Conservation (phyloP, 2,329 filamentous ascomycete species). For the Trichoderma atroviride region DNA sequence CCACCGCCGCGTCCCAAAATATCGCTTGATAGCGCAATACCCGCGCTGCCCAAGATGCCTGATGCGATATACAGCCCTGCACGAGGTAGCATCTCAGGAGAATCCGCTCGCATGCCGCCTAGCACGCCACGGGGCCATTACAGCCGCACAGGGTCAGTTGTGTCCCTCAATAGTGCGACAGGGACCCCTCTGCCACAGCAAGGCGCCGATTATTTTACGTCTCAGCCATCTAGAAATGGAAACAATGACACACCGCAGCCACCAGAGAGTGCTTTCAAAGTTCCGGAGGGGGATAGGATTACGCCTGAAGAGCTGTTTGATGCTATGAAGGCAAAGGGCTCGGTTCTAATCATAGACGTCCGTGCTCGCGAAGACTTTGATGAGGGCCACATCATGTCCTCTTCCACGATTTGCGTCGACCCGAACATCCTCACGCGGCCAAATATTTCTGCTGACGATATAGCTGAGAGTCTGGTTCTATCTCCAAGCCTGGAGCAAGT, state of each 20-base stretch:
- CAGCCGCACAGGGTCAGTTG: constrained; percentile 59
- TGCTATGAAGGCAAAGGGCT: constrained; percentile 62
- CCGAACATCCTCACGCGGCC: constrained; percentile 71
- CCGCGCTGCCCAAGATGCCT: constrained; percentile 68
- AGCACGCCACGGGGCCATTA: constrained; percentile 67
- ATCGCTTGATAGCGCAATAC: constrained; percentile 54
- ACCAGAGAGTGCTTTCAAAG: constrained; percentile 47
- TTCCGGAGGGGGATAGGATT: constrained; percentile 61
- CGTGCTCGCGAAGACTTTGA: constrained; percentile 80
- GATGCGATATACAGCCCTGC: constrained; percentile 80
- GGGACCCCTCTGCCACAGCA: constrained; percentile 37
- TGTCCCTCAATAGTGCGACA: constrained; percentile 41
- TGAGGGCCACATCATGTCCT: constrained; percentile 83
- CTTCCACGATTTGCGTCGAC: constrained; percentile 86
- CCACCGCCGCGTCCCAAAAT: constrained; percentile 48
- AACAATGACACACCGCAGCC: constrained; percentile 36
- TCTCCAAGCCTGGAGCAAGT: constrained; percentile 73
- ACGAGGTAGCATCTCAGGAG: constrained; percentile 67
- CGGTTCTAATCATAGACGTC: constrained; percentile 82
- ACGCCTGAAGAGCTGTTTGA: constrained; percentile 70
- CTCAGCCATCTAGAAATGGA: constrained; percentile 32
- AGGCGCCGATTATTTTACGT: constrained; percentile 39
- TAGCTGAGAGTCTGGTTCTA: constrained; percentile 69
- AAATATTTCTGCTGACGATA: constrained; percentile 63
- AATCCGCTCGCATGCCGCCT: constrained; percentile 65